Percentiles rank a stretch among this genome's conserved stretches.
Evolutionary conservation across 179 eudicot genomes (phyloP).

Genomic region (Kewa caespitosa): DNA sequence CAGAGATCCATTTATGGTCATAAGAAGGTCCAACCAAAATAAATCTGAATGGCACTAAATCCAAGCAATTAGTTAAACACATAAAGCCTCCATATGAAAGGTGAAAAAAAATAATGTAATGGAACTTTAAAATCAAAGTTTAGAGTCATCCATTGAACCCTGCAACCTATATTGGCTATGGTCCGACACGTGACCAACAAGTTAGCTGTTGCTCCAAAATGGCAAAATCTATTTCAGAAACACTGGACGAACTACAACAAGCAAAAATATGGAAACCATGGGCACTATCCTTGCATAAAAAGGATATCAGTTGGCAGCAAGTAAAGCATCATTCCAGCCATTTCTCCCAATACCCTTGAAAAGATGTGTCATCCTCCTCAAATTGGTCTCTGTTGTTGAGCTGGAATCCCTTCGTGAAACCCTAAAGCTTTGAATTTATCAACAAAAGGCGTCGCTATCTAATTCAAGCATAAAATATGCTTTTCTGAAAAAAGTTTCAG

Average conservation of each 20-base stretch:
- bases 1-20: conserved; percentile 20
- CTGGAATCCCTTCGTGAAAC: too few species aligned
- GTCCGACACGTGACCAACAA: not conserved
- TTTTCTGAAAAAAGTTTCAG: too few species aligned
- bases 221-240: not conserved
- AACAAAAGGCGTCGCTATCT: too few species aligned
- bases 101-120: not conserved
- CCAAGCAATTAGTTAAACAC: not conserved
- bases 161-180: not conserved
- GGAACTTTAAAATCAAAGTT: not conserved
- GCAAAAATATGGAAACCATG: too few species aligned
- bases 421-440: too few species aligned
- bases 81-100: not conserved
- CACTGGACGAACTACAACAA: not conserved
- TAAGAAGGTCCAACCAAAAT: not conserved
- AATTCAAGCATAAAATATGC: too few species aligned
- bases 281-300: too few species aligned
- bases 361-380: too few species aligned
- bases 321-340: too few species aligned
- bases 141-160: not conserved
- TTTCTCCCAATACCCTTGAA: too few species aligned
- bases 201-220: not conserved
- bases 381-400: too few species aligned
- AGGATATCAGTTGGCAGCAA: too few species aligned
- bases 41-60: not conserved